These are phyloP conservation scores for Petunia axillaris DNA, from an alignment of 257 asterid species.

Conservation along the genomic window DNA sequence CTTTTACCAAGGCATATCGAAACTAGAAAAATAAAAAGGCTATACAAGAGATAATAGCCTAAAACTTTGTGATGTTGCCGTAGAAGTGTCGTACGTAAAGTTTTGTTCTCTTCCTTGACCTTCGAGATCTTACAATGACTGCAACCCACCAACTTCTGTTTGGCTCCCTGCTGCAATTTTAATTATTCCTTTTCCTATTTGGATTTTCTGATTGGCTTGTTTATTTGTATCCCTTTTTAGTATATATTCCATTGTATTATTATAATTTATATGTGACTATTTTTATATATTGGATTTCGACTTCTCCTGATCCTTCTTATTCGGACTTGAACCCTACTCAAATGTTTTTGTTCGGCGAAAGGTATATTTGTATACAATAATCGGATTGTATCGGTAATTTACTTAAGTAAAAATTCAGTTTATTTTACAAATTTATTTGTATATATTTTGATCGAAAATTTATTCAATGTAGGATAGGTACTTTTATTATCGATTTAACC, in stretches of 20 bases:
- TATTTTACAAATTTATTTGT: too few species aligned
- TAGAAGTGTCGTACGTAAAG: not conserved
- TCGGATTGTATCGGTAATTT: not conserved
- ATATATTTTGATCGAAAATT: too few species aligned
- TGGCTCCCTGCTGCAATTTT: not conserved
- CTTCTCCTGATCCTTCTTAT: not conserved
- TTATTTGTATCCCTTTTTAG: not conserved
- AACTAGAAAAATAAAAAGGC: too few species aligned
- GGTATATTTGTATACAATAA: not conserved
- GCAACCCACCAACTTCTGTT: not conserved
- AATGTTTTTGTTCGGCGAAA: rapidly evolving
- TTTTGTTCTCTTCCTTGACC: constrained; percentile 21
- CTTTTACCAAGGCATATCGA: too few species aligned
- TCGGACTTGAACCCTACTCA: not conserved
- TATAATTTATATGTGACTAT: not conserved
- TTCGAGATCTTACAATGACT: not conserved
- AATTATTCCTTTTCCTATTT: not conserved
- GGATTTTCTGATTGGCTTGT: constrained; percentile 16
- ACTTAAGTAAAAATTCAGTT: too few species aligned
- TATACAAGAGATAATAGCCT: not conserved
- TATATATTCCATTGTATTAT: not conserved
- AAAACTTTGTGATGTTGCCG: not conserved
- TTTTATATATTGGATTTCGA: not conserved
- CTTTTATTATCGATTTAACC: too few species aligned
- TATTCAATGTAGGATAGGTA: too few species aligned